Evolutionary conservation across 805 yeast species (phyloP), one percentile per base, ranked within the genome.

Genomic region (Hanseniaspora clermontiae): DNA sequence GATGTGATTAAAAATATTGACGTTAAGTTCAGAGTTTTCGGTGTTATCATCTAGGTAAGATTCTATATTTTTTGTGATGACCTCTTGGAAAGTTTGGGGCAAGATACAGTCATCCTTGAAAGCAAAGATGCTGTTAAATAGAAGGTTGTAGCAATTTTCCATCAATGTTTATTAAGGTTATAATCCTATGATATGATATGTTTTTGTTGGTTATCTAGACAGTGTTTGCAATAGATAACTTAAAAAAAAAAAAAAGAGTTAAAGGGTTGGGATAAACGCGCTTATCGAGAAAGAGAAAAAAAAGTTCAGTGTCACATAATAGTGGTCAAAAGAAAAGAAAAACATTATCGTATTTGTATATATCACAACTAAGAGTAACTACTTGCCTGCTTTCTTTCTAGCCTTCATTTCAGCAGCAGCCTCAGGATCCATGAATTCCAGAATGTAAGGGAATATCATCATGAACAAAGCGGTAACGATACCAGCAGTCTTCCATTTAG

Each of bases 391-490:
- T 48, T 60, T 54, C 14, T 63, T 62, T 45, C 70, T 69, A 51
- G 65, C 68, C 40, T 66, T 68, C 55, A 72, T 62, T 11, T 65
- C 60, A 48, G 64, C 60, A 6, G 73, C 72, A 12, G 72, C 68
- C 43, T 71, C 76, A 39, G 76, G 75, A 57, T 73, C 76, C 32
- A 73, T 56, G 55, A 65, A 69, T 60, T 71, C 75, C n/a, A 73
- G 40, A 0, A 72, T 31, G 45, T 65, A 59, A 19, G 77, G 77
- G 58, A 68, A 66, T 12, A 62, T 49, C 10, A 72, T 29, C 5
- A 60, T 60, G 5, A 72, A 58, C 0, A 70, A 51, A 6, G 65
- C 67, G 20, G 66, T 68, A 3, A 65, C 67, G 15, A 46, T 29
- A 37, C 24, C 32, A 27, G 70, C 60, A 5, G 58, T 50, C 57